These are phyloP conservation scores for Erucastrum elatum DNA, from an alignment of 345 rosid genomes.

Conservation along the genomic window DNA sequence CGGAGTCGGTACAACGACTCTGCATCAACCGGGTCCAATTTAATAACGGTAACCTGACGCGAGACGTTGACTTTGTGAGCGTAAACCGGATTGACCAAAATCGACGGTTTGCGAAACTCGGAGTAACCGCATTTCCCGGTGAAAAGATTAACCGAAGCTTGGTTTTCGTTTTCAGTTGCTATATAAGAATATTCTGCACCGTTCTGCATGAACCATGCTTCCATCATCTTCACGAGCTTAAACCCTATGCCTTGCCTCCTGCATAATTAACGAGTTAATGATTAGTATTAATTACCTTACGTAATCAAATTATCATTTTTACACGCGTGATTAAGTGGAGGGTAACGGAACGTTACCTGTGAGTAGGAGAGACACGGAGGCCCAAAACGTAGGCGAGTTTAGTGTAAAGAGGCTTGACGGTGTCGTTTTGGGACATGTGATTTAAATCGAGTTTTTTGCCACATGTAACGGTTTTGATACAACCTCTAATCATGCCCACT, in stretches of 20 bases:
- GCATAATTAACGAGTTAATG: background rate
- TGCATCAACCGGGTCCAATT: conserved; percentile 58
- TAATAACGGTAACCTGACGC: conserved; percentile 43
- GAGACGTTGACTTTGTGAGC: conserved; percentile 63
- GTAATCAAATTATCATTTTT: background rate
- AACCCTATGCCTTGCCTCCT: conserved; percentile 93
- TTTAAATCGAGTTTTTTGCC: conserved; percentile 42
- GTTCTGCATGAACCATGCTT: conserved; percentile 77
- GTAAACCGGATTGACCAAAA: conserved; percentile 88
- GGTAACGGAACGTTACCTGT: conserved; percentile 48
- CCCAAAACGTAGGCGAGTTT: conserved; percentile 89
- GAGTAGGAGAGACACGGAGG: conserved; percentile 87
- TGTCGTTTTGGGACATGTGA: conserved; percentile 30
- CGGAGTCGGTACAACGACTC: conserved; percentile 70
- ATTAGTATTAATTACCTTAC: background rate
- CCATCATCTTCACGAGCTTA: conserved; percentile 60
- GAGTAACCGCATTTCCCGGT: conserved; percentile 87
- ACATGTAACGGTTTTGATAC: conserved; percentile 93
- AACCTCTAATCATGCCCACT: conserved; percentile 94
- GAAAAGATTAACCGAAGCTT: conserved; percentile 79
- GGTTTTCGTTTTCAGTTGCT: conserved; percentile 90
- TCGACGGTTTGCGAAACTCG: conserved; percentile 80
- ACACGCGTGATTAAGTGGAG: conserved; percentile 6
- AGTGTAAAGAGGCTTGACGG: conserved; percentile 50
- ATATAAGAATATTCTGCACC: conserved; percentile 92